Base-by-base conservation (phyloP, 805 yeast genomes). In the Spathaspora gorwiae region DNA sequence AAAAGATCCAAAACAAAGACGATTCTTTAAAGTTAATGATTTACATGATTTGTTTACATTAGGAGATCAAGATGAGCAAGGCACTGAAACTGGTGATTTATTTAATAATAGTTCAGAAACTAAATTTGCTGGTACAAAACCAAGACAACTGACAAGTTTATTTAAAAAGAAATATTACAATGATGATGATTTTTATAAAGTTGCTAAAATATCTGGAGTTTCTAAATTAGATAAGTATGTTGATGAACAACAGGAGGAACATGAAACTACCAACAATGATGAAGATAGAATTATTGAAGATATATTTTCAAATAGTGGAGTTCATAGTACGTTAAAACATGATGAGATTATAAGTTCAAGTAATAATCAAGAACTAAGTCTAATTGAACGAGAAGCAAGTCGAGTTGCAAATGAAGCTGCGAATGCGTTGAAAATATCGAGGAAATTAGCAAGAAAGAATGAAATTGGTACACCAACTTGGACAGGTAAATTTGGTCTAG, bases 1-100 rank as follows among this genome's bases (percentile, higher is more conserved):
- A 56, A 90, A 89, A 53, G 99, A 94, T 60, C 98, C 99, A 1
- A 90, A 90, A 54, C 98, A 94, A 59, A 78, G 90, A 48, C 68
- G 98, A 47, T 90, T 92, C 56, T 94, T 94, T 72, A 94, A 94
- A 57, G 83, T 83, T 76, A 89, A 87, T 55, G 98, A 94, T 56
- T 67, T 94, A 39, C 94, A 90, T 54, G 97, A 94, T 64, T 66
- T 94, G 46, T 94, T 94, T 60, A 76, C 94, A 0, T 65, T 94
- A 19, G 95, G 95, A 1, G 92, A 87, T 50, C 87, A 80, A 35
- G 73, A 76, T 35, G 79, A 78, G 29, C 76, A 68, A 27, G 87
- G 84, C 2, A 80, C 88, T 0, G 88, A 83, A 49, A 81, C 89
- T 0, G 87, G 84, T 0, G 81, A 76, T 39, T 62, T 83, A 58